Conservation (phyloP, 2,329 filamentous ascomycete species). For the Colletotrichum musae region DNA sequence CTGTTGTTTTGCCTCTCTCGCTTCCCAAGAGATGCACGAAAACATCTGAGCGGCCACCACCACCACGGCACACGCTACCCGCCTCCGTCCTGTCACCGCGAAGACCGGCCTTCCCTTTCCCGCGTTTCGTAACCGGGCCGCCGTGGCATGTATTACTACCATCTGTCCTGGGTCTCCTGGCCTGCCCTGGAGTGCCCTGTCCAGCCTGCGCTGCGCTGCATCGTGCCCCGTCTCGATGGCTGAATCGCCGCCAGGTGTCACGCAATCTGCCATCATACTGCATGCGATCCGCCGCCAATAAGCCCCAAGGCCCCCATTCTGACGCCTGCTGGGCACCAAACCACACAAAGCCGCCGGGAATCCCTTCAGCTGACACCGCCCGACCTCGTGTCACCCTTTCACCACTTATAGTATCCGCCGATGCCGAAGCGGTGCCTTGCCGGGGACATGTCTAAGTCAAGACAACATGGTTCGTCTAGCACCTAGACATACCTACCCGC, state of each 20-base stretch:
- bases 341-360: conserved; percentile 17
- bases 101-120: conserved; percentile 31
- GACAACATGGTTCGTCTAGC: no score
- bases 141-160: conserved; percentile 5
- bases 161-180: no score
- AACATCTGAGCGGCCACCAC: conserved; percentile 23
- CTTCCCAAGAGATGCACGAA: conserved; percentile 12
- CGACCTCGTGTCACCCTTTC: conserved; percentile 22
- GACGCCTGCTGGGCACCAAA: conserved; percentile 13
- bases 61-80: conserved; percentile 1
- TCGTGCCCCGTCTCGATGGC: conserved; percentile 16
- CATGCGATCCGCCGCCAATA: conserved; percentile 34
- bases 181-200: no score
- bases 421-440: conserved; percentile 12
- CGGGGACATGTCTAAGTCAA: no score
- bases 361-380: conserved; percentile 16
- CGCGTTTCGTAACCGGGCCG: conserved; percentile 38
- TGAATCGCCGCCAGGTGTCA: conserved; percentile 32
- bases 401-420: neutral
- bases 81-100: neutral
- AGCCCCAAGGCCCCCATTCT: neutral
- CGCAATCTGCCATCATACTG: conserved; percentile 32
- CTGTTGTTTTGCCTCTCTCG: conserved; percentile 23
- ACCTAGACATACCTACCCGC: no score
- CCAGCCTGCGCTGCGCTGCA: no score